These are phyloP conservation scores for Fraxinus anomala DNA, from an alignment of 257 asterid genomes.

Conservation along the genomic window DNA sequence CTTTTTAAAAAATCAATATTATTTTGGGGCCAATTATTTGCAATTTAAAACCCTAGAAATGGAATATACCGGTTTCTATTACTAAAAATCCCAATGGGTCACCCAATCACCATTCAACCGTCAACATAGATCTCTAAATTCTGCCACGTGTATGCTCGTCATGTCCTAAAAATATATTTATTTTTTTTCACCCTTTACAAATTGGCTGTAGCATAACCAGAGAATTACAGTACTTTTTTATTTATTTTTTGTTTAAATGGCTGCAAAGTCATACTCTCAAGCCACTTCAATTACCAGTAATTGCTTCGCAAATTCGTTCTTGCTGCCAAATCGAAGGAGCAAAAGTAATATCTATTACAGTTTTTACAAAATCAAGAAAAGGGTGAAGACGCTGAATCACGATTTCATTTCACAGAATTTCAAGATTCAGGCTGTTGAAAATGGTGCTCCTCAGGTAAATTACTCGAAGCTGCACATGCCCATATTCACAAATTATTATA, in stretches of 20 bases:
- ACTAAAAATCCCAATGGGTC: neutral
- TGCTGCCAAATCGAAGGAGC: conserved; percentile 20
- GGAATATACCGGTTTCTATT: neutral
- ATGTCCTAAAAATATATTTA: neutral
- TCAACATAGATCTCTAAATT: neutral
- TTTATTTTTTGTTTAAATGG: neutral
- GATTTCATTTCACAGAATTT: conserved; percentile 27
- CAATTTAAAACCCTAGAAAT: neutral
- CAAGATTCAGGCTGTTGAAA: conserved; percentile 36
- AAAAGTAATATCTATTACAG: neutral
- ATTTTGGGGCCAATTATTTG: neutral
- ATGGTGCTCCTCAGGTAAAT: conserved; percentile 30
- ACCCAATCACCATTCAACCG: neutral
- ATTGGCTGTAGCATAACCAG: neutral
- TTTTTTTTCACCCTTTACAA: too few species aligned
- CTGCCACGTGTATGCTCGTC: too few species aligned
- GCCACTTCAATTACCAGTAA: conserved; percentile 23
- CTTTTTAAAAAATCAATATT: too few species aligned
- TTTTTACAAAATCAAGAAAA: conserved; percentile 25
- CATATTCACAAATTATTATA: neutral
- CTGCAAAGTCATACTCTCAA: neutral
- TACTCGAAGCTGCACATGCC: conserved; percentile 15
- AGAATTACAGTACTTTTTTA: conserved; percentile 26
- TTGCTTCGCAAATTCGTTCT: conserved; percentile 27
- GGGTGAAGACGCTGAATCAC: conserved; percentile 20